These are phyloP conservation scores for Carex myosuroides DNA, from an alignment of 176 grass and related monocot species.

Conservation along the genomic window DNA sequence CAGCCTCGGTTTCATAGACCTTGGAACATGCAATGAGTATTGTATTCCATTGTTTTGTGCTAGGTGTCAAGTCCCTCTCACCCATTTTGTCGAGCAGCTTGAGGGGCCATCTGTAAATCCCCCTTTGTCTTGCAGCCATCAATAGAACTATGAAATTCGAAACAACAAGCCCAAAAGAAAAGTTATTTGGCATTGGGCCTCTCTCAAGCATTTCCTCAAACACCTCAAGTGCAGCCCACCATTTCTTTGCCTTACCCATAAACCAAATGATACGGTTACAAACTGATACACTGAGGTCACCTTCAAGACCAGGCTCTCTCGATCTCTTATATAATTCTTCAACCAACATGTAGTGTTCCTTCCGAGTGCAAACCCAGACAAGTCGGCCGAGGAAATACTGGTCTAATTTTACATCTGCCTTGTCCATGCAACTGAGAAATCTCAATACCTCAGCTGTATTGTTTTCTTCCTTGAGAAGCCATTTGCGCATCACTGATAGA, in stretches of 20 bases:
- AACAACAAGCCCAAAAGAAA: constrained; percentile 67
- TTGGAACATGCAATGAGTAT: constrained; percentile 81
- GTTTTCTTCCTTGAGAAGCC: constrained; percentile 39
- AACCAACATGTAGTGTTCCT: constrained; percentile 63
- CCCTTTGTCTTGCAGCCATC: constrained; percentile 56
- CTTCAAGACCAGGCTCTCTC: constrained; percentile 22
- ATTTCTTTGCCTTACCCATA: constrained; percentile 84
- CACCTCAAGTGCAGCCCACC: constrained; percentile 87
- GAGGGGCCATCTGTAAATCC: constrained; percentile 64
- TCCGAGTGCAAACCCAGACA: constrained; percentile 66
- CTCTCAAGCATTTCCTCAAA: constrained; percentile 81
- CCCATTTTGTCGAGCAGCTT: constrained; percentile 80
- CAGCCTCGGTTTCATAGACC: constrained; percentile 56
- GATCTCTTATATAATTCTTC: constrained; percentile 71
- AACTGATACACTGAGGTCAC: constrained; percentile 52
- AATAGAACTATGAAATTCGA: constrained; percentile 74
- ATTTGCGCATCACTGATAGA: constrained; percentile 47
- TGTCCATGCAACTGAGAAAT: constrained; percentile 57
- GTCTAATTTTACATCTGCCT: constrained; percentile 27
- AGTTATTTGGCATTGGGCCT: constrained; percentile 63
- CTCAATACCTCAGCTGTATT: constrained; percentile 39
- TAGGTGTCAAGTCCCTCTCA: constrained; percentile 68
- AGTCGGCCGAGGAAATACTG: constrained; percentile 45
- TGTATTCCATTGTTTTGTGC: constrained; percentile 70
- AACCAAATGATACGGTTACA: constrained; percentile 94